These are phyloP conservation scores for Nakaseomyces sp. DNA, from an alignment of 1,139 yeast species.

Conservation along the genomic window DNA sequence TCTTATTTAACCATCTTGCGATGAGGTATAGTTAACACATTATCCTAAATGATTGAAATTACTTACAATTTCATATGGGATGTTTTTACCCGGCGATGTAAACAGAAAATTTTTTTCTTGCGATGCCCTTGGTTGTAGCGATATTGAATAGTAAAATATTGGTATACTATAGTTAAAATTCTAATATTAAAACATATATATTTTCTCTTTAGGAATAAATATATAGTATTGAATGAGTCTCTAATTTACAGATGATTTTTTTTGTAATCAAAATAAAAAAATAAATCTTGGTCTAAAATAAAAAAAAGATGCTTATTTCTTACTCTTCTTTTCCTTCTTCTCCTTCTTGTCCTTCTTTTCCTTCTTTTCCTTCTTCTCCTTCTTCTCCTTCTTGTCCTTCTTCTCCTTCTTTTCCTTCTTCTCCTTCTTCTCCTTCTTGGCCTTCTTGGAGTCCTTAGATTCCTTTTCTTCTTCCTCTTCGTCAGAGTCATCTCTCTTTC, in stretches of 20 bases:
- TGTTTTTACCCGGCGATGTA: too few relatives aligned
- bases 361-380: slow-evolving; percentile 36
- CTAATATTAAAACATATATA: slow-evolving; percentile 5
- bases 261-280: slow-evolving; percentile 6
- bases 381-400: slow-evolving; percentile 37
- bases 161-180: background rate
- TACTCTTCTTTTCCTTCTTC: slow-evolving; percentile 39
- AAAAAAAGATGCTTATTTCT: slow-evolving; percentile 24
- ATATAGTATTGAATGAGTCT: slow-evolving; percentile 9
- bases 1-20: too few relatives aligned
- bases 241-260: slow-evolving; percentile 16
- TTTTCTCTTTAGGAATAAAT: slow-evolving; percentile 1
- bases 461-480: slow-evolving; percentile 27
- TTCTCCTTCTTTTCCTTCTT: slow-evolving; percentile 38
- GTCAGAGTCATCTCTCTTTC: slow-evolving; percentile 33
- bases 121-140: too few relatives aligned
- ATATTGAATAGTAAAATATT: background rate
- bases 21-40: too few relatives aligned
- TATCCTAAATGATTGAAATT: too few relatives aligned
- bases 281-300: slow-evolving; percentile 4
- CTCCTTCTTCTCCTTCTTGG: slow-evolving; percentile 38
- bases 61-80: too few relatives aligned
- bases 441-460: slow-evolving; percentile 37
- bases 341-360: slow-evolving; percentile 37
- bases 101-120: too few relatives aligned